Conservation (phyloP, 345 rosid genomes). For the Abelmoschus esculentus region DNA sequence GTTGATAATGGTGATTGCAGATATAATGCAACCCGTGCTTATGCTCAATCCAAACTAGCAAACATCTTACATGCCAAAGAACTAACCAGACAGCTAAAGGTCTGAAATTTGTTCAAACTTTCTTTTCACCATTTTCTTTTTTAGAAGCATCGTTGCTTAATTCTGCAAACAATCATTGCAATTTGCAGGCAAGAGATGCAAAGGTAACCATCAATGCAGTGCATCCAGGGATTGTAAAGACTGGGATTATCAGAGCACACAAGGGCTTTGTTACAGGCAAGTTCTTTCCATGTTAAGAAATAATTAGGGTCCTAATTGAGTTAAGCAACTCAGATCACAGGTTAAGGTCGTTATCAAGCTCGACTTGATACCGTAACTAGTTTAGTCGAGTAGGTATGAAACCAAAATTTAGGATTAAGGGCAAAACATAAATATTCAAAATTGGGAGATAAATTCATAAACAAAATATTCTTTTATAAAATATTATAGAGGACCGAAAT, state of each 20-base stretch:
- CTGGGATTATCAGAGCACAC: conserved; percentile 85
- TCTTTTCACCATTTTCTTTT: not conserved
- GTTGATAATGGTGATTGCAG: conserved; percentile 22
- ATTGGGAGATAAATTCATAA: no score
- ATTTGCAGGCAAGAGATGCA: conserved; percentile 65
- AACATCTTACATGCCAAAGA: conserved; percentile 79
- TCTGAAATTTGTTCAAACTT: conserved; percentile 7
- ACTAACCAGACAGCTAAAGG: conserved; percentile 68
- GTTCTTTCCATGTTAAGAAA: not conserved
- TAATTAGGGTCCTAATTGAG: no score
- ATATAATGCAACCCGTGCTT: conserved; percentile 79
- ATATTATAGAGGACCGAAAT: no score
- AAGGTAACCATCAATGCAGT: conserved; percentile 78
- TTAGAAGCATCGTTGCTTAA: not conserved
- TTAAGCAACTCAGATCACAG: no score
- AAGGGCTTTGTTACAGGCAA: conserved; percentile 73
- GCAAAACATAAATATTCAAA: no score
- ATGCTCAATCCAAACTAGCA: conserved; percentile 84
- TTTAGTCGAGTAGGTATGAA: no score
- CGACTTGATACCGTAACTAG: no score
- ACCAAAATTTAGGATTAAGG: no score
- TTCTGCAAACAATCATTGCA: not conserved
- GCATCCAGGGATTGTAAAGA: conserved; percentile 92
- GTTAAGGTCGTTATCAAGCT: no score
- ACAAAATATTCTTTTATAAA: no score